Evolutionary conservation across 139 green algal genomes (phyloP), one percentile per base, ranked within the genome.

Genomic region (Volvox reticuliferus): DNA sequence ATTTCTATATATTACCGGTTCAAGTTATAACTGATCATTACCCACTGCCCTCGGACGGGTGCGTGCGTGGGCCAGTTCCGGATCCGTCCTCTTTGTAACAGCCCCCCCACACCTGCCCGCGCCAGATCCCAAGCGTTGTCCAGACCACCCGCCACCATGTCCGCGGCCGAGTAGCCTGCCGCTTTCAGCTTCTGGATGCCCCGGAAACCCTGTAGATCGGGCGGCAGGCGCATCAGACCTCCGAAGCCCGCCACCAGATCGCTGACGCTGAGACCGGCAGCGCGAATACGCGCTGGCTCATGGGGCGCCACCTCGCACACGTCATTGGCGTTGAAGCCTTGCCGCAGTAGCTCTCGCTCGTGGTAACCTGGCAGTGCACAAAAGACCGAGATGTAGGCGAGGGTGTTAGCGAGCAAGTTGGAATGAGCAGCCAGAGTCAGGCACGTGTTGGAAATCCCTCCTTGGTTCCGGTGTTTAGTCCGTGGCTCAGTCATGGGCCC

Each of bases 111-210:
- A 89, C 85, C 86, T 32, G 86, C 86, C 24, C 44, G 55, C 21
- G 68, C 68, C 75, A 90, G 55, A 33, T 84, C 86, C 86, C 86
- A 90, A 13, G 75, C 73, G 73, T 76, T 84, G 75, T 84, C 86
- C 73, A 90, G 32, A 26, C 86, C 86, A 3, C 55, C 86, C 86
- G 73, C 86, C 86, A 90, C 73, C 86, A 90, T 55, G 24, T 90
- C 86, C 75, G 86, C 75, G 1, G 86, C 86, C 32, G 35, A 65
- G 86, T 90, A 90, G 30, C 86, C 86, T 24, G 86, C 86, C 2
- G 86, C 73, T 24, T 61, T 32, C 73, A 90, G 73, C 75, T 76
- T 77, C 50, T 77, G 73, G 36, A 90, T 35, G 21, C 86, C 86
- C 3, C 73, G 55, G 55, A 90, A 84, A 71, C 86, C 86, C 86